Base-by-base conservation (phyloP, 2,329 filamentous ascomycete genomes). In the Stachybotrys echinatus region DNA sequence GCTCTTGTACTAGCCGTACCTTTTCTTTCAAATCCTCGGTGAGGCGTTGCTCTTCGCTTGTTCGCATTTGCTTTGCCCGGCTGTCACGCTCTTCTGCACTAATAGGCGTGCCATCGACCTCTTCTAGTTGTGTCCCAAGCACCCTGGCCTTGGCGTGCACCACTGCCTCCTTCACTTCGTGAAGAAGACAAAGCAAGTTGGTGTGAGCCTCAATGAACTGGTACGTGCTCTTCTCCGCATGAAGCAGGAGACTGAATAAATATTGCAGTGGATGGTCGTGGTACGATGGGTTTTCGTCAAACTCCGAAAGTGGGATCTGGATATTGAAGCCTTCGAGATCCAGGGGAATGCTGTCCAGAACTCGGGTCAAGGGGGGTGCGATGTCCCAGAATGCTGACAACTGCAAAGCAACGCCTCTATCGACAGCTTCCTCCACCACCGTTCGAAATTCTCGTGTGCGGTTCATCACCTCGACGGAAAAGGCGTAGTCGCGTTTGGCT, bases 341-440 rank as follows among this genome's bases (percentile, higher is more conserved):
- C 2, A 70, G 65, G 0, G 91, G 92, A 20, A 96, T 85, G 60
- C 88, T 87, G 52, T 95, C 88, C 12, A 95, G 79, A 44, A 97
- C 75, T 17, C 84, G 79, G 22, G 87, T 77, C 0, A 99, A 77
- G 4, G 85, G 84, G 3, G 94, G 94, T 2, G 92, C 92, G 60
- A 97, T 95, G 63, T 99, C 94, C 94, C 94, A 99, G 66, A 97
- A 99, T 0, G 92, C 92, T 10, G 87, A 92, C 3, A 96, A 79
- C 69, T 97, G 94, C 49, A 90, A 82, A 65, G 96, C 91, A 12
- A 97, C 90, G 17, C 92, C 94, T 10, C 89, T 84, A 19, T 85
- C 84, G 20, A 96, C 92, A 49, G 94, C 94, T 58, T 85, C 79
- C 64, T 96, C 90, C 23, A 96, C 83, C 6, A 94, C 82, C 44